Percentiles rank a stretch among this genome's conserved stretches.
Evolutionary conservation across 208 protist genomes (phyloP).

Genomic region (Trypanosoma platydactyli): DNA sequence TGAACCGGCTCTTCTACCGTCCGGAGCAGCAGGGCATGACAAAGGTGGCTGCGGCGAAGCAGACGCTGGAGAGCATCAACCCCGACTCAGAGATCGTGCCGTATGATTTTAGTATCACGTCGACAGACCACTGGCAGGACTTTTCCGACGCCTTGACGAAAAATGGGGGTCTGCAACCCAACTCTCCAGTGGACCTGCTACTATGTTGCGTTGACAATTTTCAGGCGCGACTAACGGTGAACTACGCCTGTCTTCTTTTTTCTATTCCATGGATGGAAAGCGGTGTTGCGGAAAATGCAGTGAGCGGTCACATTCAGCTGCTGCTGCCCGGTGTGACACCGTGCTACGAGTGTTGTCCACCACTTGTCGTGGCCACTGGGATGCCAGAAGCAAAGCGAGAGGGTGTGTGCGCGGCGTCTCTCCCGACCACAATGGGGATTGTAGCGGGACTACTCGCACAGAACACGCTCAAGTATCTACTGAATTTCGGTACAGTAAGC

Average conservation of each 20-base stretch:
- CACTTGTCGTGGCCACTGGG: slow-evolving; percentile 92
- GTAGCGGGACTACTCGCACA: slow-evolving; percentile 95
- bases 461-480: slow-evolving; percentile 95
- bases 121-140: slow-evolving; percentile 87
- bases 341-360: slow-evolving; percentile 93
- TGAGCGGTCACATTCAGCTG: slow-evolving; percentile 98
- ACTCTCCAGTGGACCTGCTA: slow-evolving; percentile 84
- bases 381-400: slow-evolving; percentile 94
- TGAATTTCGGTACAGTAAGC: slow-evolving; percentile 92
- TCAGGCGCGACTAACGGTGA: slow-evolving; percentile 95
- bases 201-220: slow-evolving; percentile 98
- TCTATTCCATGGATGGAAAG: slow-evolving; percentile 94
- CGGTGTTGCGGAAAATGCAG: slow-evolving; percentile 96
- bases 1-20: slow-evolving; percentile 97
- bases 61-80: slow-evolving; percentile 93
- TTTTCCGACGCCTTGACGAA: slow-evolving; percentile 75
- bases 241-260: slow-evolving; percentile 92
- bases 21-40: slow-evolving; percentile 94
- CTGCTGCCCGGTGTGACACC: slow-evolving; percentile 91
- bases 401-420: slow-evolving; percentile 96
- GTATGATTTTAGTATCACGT: slow-evolving; percentile 94
- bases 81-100: slow-evolving; percentile 94
- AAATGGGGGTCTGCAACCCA: slow-evolving; percentile 40
- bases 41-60: slow-evolving; percentile 92
- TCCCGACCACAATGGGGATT: slow-evolving; percentile 98